phyloP scores from a whole-genome alignment of 2,329 filamentous ascomycete species.

The Ambrosiella cleistominuta region DNA sequence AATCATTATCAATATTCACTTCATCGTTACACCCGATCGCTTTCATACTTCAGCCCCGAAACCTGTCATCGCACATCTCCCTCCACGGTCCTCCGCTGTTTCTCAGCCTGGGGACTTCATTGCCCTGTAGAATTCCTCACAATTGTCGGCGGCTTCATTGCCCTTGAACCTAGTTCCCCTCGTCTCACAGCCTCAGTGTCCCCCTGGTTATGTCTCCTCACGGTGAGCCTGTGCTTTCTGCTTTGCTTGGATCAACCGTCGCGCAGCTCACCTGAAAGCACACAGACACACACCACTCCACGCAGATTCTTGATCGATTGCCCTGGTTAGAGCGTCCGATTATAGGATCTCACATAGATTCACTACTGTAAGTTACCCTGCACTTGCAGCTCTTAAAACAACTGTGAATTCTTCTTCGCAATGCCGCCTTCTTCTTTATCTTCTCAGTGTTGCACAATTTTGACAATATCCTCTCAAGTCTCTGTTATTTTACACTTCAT shows the following conservation, averaged over 20 bases:
- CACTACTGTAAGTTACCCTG: not conserved
- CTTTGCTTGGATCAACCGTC: not conserved
- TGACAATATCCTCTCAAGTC: not conserved
- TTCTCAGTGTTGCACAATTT: not conserved
- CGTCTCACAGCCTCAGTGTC: not conserved
- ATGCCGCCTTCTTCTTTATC: not conserved
- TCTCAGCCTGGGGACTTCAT: not conserved
- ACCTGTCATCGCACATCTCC: not conserved
- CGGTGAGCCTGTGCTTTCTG: not conserved
- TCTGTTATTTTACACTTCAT: not conserved
- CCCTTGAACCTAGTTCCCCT: not conserved
- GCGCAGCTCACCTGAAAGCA: not conserved
- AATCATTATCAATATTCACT: not conserved
- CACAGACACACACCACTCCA: not conserved
- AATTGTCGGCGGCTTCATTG: not conserved
- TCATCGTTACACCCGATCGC: not conserved
- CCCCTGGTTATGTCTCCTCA: not conserved
- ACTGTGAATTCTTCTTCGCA: not conserved
- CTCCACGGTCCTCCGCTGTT: not conserved
- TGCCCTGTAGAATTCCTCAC: not conserved
- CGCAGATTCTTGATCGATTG: not conserved
- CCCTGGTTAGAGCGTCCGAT: not conserved
- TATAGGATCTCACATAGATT: not conserved
- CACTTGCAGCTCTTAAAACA: not conserved
- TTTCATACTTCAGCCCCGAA: not conserved